phyloP scores from a whole-genome alignment of 208 protist genomes.

The Leishmania martiniquensis region DNA sequence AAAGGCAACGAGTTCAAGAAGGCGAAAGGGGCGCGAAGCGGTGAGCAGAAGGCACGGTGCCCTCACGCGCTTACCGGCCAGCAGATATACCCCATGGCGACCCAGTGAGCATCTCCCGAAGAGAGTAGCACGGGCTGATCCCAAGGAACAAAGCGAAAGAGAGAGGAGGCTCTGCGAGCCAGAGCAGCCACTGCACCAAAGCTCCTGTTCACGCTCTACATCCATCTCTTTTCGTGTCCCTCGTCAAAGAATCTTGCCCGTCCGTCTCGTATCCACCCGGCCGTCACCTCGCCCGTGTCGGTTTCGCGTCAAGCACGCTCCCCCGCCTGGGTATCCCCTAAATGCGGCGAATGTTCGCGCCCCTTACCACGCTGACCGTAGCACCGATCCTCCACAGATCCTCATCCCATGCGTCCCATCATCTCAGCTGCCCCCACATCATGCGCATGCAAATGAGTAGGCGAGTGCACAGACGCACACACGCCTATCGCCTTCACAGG shows the following conservation, averaged over 20 bases:
- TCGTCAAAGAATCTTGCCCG: background rate
- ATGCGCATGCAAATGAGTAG: background rate
- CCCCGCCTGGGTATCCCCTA: background rate
- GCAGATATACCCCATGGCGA: background rate
- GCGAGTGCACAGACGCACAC: background rate
- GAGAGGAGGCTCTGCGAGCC: background rate
- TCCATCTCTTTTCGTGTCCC: background rate
- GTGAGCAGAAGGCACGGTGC: background rate
- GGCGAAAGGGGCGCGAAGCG: background rate
- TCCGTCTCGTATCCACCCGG: too few species aligned
- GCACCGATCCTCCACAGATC: background rate
- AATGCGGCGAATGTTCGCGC: background rate
- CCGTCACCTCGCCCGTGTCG: background rate
- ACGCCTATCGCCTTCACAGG: background rate
- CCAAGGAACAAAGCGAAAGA: background rate
- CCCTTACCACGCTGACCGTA: background rate
- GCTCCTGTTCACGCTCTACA: background rate
- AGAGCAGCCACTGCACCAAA: background rate
- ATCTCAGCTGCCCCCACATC: background rate
- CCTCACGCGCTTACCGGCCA: background rate
- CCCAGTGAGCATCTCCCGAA: background rate
- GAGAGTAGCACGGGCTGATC: constrained; percentile 7
- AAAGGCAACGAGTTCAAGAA: background rate
- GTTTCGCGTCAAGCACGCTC: background rate
- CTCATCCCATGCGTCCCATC: background rate